A percentile compares a stretch with the other conserved stretches of the same genome.
Conservation (phyloP, 495 filamentous ascomycete species). For the Penicillium antarcticum region DNA sequence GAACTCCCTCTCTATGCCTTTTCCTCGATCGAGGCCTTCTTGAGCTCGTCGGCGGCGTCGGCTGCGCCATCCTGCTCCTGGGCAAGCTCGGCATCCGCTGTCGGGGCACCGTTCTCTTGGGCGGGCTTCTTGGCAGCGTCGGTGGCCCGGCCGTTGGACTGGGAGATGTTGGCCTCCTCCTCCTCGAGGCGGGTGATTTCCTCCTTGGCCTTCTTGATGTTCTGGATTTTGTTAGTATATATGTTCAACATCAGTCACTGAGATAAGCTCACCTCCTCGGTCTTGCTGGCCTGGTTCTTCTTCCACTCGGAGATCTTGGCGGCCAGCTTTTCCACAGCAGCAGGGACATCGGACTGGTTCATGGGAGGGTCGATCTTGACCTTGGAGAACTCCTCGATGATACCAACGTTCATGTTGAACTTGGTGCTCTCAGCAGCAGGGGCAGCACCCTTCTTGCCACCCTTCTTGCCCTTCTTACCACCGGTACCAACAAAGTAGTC, state of each 20-base stretch:
- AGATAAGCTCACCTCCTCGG: conserved; percentile 69
- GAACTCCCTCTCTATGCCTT: conserved; percentile 28
- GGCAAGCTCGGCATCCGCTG: conserved; percentile 50
- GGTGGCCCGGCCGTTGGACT: conserved; percentile 30
- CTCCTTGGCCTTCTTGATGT: conserved; percentile 67
- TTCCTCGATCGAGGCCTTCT: conserved; percentile 59
- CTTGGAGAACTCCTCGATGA: conserved; percentile 84
- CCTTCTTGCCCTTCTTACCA: conserved; percentile 93
- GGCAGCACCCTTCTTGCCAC: conserved; percentile 63
- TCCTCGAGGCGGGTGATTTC: conserved; percentile 64
- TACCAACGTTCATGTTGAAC: conserved; percentile 82
- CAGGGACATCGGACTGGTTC: conserved; percentile 75
- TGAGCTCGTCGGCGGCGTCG: conserved; percentile 56
- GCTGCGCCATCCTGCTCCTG: conserved; percentile 57
- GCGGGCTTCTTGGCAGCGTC: conserved; percentile 53
- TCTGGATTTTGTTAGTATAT: conserved; percentile 44
- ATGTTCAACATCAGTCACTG: conserved; percentile 13
- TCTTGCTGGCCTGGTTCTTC: conserved; percentile 83
- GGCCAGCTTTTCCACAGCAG: conserved; percentile 79
- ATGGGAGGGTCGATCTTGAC: conserved; percentile 83
- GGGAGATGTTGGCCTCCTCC: conserved; percentile 35
- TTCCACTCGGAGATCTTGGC: conserved; percentile 93
- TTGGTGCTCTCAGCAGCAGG: conserved; percentile 50
- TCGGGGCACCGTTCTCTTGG: conserved; percentile 49
- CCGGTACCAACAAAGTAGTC: conserved; percentile 78